Evolutionary conservation across 495 filamentous ascomycete species (phyloP).

Genomic region (Penicillium atrosanguineum): DNA sequence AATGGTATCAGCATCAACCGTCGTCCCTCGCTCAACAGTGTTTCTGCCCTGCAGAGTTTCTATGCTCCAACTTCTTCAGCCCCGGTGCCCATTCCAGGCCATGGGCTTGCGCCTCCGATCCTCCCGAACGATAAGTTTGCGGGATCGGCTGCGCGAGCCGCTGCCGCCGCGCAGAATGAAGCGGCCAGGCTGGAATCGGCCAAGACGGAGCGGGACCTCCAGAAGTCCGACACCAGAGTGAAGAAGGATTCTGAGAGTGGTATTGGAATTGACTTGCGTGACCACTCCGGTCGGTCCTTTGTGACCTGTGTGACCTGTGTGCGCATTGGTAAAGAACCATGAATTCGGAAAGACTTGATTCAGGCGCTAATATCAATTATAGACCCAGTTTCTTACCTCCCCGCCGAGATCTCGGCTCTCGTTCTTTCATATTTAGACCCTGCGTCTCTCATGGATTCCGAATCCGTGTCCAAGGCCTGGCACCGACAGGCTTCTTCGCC

Average conservation of each 20-base stretch:
- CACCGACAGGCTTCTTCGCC: conserved; percentile 55
- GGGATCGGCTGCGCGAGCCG: conserved; percentile 69
- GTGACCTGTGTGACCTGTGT: conserved; percentile 38
- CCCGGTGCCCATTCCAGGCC: conserved; percentile 36
- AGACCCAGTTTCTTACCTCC: conserved; percentile 68
- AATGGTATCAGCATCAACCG: conserved; percentile 36
- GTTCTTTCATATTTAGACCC: conserved; percentile 72
- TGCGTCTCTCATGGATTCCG: conserved; percentile 56
- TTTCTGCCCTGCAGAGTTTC: conserved; percentile 39
- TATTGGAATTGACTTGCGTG: conserved; percentile 71
- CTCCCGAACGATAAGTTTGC: conserved; percentile 45
- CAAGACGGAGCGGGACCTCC: conserved; percentile 38
- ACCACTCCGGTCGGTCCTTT: conserved; percentile 40
- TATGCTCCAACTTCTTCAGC: conserved; percentile 34
- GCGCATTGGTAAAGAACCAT: conserved; percentile 35
- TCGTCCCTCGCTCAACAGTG: conserved; percentile 38
- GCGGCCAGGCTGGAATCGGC: conserved; percentile 36
- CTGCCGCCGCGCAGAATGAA: conserved; percentile 65
- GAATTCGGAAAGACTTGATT: conserved; percentile 2
- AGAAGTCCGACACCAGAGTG: conserved; percentile 31
- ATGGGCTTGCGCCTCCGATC: conserved; percentile 39
- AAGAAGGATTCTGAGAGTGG: conserved; percentile 69
- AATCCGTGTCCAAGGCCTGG: conserved; percentile 66
- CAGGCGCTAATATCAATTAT: conserved; percentile 19
- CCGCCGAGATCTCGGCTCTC: conserved; percentile 68